Base-by-base conservation (phyloP, 116 monocot genomes). In the Iris pallida region DNA sequence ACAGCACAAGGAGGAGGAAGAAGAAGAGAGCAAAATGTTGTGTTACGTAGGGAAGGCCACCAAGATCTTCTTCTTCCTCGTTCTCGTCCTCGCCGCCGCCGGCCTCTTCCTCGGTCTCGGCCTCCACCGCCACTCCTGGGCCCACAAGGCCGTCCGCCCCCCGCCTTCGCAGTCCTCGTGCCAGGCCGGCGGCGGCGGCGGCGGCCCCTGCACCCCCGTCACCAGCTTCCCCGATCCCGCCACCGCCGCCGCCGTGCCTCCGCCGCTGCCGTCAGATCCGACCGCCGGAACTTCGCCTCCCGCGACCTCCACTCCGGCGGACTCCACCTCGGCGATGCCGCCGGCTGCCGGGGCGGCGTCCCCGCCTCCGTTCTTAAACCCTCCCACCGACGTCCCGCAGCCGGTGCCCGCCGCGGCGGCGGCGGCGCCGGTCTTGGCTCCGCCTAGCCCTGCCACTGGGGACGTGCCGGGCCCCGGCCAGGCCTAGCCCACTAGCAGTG, bases 41-140 rank as follows among this genome's bases (percentile, higher is more conserved):
- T 82, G 82, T 47, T 82, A 82, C 42, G 71, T 82, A 41, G 82
- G 82, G 46, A 82, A 78, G 59, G 82, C 82, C 7, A 82, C 82
- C 71, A 82, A 82, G 71, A 82, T 82, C 66, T 82, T 82, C 70
- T 62, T 82, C 74, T 43, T 76, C 54, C 15, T 82, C 7, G 61
- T 78, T 6, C 70, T 16, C 55, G 66, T 49, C 42, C 16, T 74
- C 30, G 42, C 68, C 15, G 53, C 61, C 13, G 41, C 46, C 54
- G 82, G 74, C 40, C 77, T 82, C 47, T 49, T 82, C 61, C 14
- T 73, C 43, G 78, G 82, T 47, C 45, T 82, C 74, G 74, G 78
- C 61, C 60, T 78, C 42, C 53, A 47, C 53, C 73, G 56, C 40
- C 82, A 58, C 16, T 42, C 57, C 45, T 41, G 61, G 61, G 71